Conservation (phyloP, 129 eudicot species). For the Artemisia tridentata region DNA sequence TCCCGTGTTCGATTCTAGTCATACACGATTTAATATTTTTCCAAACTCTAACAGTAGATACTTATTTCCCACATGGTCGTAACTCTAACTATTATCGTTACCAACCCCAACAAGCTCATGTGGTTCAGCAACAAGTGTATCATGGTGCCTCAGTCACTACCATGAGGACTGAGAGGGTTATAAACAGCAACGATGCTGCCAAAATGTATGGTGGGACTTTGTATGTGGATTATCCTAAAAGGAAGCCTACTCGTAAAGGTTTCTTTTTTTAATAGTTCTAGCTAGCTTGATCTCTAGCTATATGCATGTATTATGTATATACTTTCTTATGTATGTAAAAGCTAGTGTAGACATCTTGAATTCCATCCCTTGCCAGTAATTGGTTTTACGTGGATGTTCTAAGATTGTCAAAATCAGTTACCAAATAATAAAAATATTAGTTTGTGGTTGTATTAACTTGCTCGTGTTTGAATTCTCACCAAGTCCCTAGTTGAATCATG, state of each 20-base stretch:
- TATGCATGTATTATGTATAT: no score
- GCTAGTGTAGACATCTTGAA: no score
- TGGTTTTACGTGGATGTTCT: no score
- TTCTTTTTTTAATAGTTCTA: constrained; percentile 16
- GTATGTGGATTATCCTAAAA: constrained; percentile 34
- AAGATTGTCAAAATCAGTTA: no score
- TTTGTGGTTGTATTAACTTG: constrained; percentile 14
- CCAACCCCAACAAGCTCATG: constrained; percentile 32
- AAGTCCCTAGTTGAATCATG: not conserved
- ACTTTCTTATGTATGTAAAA: no score
- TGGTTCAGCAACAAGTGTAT: constrained; percentile 27
- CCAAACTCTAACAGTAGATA: no score
- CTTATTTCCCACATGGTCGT: not conserved
- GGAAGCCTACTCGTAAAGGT: constrained; percentile 32
- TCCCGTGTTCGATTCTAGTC: no score
- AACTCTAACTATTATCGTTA: constrained; percentile 14
- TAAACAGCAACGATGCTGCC: constrained; percentile 33
- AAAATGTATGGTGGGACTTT: constrained; percentile 34
- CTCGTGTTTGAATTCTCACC: not conserved
- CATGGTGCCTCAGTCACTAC: constrained; percentile 11
- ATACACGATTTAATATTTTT: no score
- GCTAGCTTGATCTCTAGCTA: no score
- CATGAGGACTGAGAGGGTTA: constrained; percentile 22
- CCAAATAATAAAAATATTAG: not conserved
- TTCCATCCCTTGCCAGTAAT: no score